Conservation (phyloP, 2,329 filamentous ascomycete genomes). For the Fusarium foetens region DNA sequence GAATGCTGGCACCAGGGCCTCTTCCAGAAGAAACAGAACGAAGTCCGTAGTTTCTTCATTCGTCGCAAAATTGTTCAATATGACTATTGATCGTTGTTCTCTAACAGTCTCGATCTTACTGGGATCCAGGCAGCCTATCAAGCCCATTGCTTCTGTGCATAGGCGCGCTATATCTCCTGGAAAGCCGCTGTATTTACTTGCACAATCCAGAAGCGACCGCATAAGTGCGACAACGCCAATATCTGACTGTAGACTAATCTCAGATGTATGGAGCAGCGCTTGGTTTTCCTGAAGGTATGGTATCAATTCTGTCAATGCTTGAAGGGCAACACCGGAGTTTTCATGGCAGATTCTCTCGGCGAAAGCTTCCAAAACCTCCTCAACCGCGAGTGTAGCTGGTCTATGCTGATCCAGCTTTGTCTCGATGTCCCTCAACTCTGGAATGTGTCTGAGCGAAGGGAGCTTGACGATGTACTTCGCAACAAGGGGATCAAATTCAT, state of each 20-base stretch:
- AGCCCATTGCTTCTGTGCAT: slow-evolving; percentile 83
- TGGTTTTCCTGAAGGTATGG: slow-evolving; percentile 79
- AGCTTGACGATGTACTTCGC: slow-evolving; percentile 76
- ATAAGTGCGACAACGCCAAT: slow-evolving; percentile 76
- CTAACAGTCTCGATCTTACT: slow-evolving; percentile 85
- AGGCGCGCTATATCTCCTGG: slow-evolving; percentile 75
- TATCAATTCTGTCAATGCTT: slow-evolving; percentile 81
- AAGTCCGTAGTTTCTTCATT: slow-evolving; percentile 86
- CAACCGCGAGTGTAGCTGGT: slow-evolving; percentile 51
- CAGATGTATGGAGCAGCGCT: slow-evolving; percentile 79
- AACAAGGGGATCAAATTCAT: slow-evolving; percentile 69
- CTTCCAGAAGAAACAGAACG: slow-evolving; percentile 83
- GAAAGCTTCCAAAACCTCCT: slow-evolving; percentile 76
- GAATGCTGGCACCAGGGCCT: slow-evolving; percentile 91
- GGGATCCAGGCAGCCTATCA: slow-evolving; percentile 91
- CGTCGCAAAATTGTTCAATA: slow-evolving; percentile 86
- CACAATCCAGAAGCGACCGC: slow-evolving; percentile 85
- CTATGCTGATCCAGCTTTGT: slow-evolving; percentile 72
- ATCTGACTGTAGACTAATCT: slow-evolving; percentile 85
- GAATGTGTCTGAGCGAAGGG: slow-evolving; percentile 79
- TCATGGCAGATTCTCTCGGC: slow-evolving; percentile 81
- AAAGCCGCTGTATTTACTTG: slow-evolving; percentile 78
- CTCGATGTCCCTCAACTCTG: slow-evolving; percentile 75
- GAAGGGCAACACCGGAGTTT: slow-evolving; percentile 84
- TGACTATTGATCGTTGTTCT: slow-evolving; percentile 83